Evolutionary conservation across 2,329 filamentous ascomycete genomes (phyloP).

Genomic region (Ceratocystis diversiconidia): DNA sequence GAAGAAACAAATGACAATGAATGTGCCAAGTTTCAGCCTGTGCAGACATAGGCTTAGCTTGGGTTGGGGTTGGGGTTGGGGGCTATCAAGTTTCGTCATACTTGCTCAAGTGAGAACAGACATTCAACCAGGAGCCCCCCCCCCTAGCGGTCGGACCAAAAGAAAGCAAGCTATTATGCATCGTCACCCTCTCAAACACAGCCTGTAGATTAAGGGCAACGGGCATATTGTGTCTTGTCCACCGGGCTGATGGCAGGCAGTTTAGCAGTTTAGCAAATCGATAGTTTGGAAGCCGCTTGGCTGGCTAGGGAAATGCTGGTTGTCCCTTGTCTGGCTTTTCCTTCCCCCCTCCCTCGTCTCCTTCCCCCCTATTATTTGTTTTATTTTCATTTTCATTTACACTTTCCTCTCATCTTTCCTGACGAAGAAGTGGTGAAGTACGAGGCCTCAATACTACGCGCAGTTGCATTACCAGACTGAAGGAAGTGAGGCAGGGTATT

Average conservation of each 20-base stretch:
- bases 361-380: not conserved
- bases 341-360: no score
- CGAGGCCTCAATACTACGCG: not conserved
- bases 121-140: not conserved
- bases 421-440: not conserved
- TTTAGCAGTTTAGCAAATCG: not conserved
- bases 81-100: not conserved
- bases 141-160: not conserved
- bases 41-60: not conserved
- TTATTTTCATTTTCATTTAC: not conserved
- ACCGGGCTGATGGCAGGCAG: not conserved
- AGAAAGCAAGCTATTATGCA: not conserved
- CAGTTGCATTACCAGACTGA: not conserved
- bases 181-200: not conserved
- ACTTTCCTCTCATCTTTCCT: not conserved
- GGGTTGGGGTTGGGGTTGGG: not conserved
- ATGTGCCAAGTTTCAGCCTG: not conserved
- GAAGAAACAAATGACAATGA: not conserved
- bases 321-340: no score
- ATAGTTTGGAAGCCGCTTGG: not conserved
- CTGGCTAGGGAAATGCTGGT: no score
- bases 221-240: not conserved
- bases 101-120: slow-evolving; percentile 5
- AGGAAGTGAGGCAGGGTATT: not conserved
- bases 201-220: not conserved